A percentile compares a stretch with the other conserved stretches of the same genome.
Evolutionary conservation across 495 filamentous ascomycete genomes (phyloP).

Genomic region (Xylaria palmicola): DNA sequence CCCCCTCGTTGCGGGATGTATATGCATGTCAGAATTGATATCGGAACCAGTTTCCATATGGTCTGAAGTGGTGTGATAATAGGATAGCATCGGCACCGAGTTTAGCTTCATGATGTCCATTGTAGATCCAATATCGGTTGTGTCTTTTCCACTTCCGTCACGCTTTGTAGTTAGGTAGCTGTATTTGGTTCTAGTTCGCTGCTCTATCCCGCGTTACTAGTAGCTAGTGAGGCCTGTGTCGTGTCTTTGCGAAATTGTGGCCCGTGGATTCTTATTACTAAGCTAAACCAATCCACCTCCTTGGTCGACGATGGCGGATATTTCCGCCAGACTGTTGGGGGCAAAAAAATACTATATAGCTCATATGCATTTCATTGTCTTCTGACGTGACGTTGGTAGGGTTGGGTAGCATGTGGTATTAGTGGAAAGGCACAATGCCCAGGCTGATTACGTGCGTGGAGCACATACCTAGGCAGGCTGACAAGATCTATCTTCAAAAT

Average conservation of each 20-base stretch:
- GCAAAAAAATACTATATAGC: no score
- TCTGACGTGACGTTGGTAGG: not conserved
- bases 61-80: not conserved
- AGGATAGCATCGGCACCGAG: not conserved
- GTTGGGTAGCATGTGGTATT: not conserved
- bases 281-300: not conserved
- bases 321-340: not conserved
- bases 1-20: no score
- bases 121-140: not conserved
- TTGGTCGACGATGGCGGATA: not conserved
- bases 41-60: not conserved
- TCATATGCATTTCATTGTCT: no score
- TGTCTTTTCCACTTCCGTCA: no score
- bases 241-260: not conserved
- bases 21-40: slow-evolving; percentile 4
- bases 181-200: no score
- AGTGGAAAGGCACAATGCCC: not conserved
- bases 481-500: not conserved
- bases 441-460: not conserved
- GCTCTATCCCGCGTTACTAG: not conserved
- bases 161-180: not conserved
- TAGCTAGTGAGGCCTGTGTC: not conserved
- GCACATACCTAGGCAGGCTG: not conserved
- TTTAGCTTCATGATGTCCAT: not conserved
- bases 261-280: no score